phyloP scores from a whole-genome alignment of 768 basidiomycete genomes.

The Rhizopogon roseolus region DNA sequence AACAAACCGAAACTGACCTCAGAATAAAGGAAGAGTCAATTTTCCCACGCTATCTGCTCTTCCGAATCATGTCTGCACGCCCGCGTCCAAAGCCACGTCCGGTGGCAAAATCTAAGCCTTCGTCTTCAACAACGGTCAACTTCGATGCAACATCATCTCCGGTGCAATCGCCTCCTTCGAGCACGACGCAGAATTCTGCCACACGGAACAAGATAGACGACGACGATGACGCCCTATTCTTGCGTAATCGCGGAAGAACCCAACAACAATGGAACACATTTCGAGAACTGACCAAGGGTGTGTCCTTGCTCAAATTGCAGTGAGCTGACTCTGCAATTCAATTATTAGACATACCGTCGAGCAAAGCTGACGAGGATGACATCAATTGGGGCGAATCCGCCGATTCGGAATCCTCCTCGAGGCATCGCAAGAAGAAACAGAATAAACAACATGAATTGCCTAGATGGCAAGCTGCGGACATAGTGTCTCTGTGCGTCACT shows the following conservation, averaged over 20 bases:
- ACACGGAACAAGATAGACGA: constrained; percentile 29
- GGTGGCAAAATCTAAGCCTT: constrained; percentile 21
- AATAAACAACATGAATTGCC: constrained; percentile 26
- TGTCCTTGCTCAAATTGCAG: neutral
- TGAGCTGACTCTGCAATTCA: neutral
- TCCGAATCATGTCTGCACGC: constrained; percentile 28
- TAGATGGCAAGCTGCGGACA: constrained; percentile 39
- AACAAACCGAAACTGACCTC: constrained; percentile 22
- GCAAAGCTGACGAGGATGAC: constrained; percentile 15
- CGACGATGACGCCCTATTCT: constrained; percentile 67
- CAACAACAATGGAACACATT: constrained; percentile 55
- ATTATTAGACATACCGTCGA: constrained; percentile 17
- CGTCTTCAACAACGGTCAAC: constrained; percentile 9
- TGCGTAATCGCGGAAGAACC: constrained; percentile 59
- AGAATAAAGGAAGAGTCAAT: neutral
- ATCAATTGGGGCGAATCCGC: constrained; percentile 12
- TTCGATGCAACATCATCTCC: constrained; percentile 1
- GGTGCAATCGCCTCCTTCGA: constrained; percentile 10
- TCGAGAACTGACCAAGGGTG: constrained; percentile 54
- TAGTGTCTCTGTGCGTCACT: constrained; percentile 35
- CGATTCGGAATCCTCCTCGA: constrained; percentile 16
- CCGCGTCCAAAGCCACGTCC: constrained; percentile 52
- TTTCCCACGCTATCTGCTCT: constrained; percentile 24
- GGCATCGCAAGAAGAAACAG: constrained; percentile 35
- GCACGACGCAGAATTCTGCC: constrained; percentile 1